Base-by-base conservation (phyloP, 2,329 filamentous ascomycete species). In the Fusarium bactridioides region DNA sequence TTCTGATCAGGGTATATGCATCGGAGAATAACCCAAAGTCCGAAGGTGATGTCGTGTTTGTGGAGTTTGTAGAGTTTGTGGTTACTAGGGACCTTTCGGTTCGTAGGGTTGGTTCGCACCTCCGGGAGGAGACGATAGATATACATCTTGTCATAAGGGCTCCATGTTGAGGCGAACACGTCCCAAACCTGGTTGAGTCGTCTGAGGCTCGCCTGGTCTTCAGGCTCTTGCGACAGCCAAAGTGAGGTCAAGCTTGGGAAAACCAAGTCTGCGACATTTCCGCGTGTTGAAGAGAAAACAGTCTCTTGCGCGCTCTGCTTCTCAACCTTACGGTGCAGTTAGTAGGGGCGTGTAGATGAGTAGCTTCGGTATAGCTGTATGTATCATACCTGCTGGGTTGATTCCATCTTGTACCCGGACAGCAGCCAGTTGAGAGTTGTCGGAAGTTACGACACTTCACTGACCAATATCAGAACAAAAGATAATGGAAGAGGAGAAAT, bases 21-120 rank as follows among this genome's bases (percentile, higher is more conserved):
- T 10, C 31, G 44, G n/a, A 65, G 21, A 21, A 70, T 37, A 21
- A 70, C 48, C 67, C 67, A 70, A 10, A 38, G 38, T 7, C 65
- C 65, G 25, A 65, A 69, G 48, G 55, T 54, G 33, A 69, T 38
- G 3, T 56, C 27, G 35, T 4, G 10, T 12, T 41, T 51, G 10
- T 38, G 43, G 18, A 70, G 48, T 23, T 43, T 51, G 10, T 38
- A 47, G 18, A 70, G 48, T 23, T 43, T 70, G 41, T 70, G 67
- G 5, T 33, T 35, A 23, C 29, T 66, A 11, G 67, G 65, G 18
- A 11, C n/a, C 19, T 16, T 19, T 13, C 27, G 43, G 40, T 60
- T 69, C 23, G 23, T 44, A 21, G 8, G 3, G 11, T 16, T 60
- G 5, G 13, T 56, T 29, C 33, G 59, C 18, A 69, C 61, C 15